These are phyloP conservation scores for carrot (Daucus carota) DNA, from an alignment of 129 eudicot species.

Conservation along the genomic window DH1_v3.0 NC_030387.2:37978501-37979000, in stretches of 20 bases:
- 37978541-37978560: conserved; percentile 9
- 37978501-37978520: background rate
- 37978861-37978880: conserved; percentile 85
- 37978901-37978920: conserved; percentile 73
- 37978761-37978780: conserved; percentile 99
- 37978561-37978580: conserved; percentile 86
- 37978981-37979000: conserved; percentile 94
- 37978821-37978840: conserved; percentile 80
- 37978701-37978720: conserved; percentile 1
- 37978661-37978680: too few species aligned
- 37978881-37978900: conserved; percentile 79
- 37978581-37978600: conserved; percentile 95
- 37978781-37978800: conserved; percentile 95
- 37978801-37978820: conserved; percentile 82
- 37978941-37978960: conserved; percentile 83
- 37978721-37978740: conserved; percentile 52
- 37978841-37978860: conserved; percentile 56
- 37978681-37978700: background rate
- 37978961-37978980: conserved; percentile 82
- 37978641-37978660: too few species aligned
- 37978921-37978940: conserved; percentile 93
- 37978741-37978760: conserved; percentile 86
- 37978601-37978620: conserved; percentile 77
- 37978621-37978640: conserved; percentile 30
- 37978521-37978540: background rate